phyloP scores from a whole-genome alignment of 805 yeast genomes.

The Yarrowia sp. region DNA sequence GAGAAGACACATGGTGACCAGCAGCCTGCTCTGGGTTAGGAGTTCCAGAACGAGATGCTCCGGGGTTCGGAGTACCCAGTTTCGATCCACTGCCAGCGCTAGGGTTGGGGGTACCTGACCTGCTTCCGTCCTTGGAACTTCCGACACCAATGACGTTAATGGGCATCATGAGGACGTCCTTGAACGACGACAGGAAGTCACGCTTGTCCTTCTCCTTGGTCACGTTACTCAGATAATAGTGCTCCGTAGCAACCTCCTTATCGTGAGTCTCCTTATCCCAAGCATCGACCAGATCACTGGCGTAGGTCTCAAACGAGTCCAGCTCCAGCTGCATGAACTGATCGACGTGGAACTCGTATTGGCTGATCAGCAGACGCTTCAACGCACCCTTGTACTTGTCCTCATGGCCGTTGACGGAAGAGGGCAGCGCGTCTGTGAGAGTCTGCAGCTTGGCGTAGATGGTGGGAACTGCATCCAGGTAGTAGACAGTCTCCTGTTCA shows the following conservation, averaged over 20 bases:
- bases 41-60: not conserved
- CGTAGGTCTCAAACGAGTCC: constrained; percentile 33
- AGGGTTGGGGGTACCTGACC: not conserved
- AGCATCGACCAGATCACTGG: constrained; percentile 35
- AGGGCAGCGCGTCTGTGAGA: constrained; percentile 28
- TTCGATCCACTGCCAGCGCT: not conserved
- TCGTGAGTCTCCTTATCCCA: constrained; percentile 42
- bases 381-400: constrained; percentile 10
- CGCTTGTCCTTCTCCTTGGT: constrained; percentile 45
- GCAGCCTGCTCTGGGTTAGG: not conserved
- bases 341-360: constrained; percentile 35
- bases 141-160: constrained; percentile 30
- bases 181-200: constrained; percentile 53
- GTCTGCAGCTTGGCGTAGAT: constrained; percentile 34
- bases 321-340: constrained; percentile 38
- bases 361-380: not conserved
- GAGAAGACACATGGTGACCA: not conserved
- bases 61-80: not conserved
- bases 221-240: constrained; percentile 50
- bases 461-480: constrained; percentile 44
- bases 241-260: constrained; percentile 50
- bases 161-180: constrained; percentile 46
- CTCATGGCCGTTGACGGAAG: constrained; percentile 1
- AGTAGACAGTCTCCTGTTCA: constrained; percentile 31
- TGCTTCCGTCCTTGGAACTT: not conserved